These are phyloP conservation scores for Bipolaris oryzae DNA, from an alignment of 2,329 filamentous ascomycete species.

Conservation along the genomic window DNA sequence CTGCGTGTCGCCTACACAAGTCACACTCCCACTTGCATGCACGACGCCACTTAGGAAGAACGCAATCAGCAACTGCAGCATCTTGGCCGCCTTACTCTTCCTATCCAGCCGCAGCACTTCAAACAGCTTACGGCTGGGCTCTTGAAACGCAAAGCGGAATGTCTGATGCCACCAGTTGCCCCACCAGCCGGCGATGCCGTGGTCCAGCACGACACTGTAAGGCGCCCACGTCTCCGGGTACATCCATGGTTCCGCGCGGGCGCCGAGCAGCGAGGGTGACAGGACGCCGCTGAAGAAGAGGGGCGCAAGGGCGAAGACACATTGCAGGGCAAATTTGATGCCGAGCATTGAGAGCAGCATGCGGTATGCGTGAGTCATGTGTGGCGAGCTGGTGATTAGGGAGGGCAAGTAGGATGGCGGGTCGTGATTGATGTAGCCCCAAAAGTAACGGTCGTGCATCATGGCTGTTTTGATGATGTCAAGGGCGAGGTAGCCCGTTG, in stretches of 20 bases:
- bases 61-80: conserved; percentile 57
- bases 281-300: conserved; percentile 65
- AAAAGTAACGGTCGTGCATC: conserved; percentile 81
- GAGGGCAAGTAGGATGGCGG: conserved; percentile 55
- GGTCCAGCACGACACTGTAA: conserved; percentile 63
- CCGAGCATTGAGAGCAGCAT: conserved; percentile 61
- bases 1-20: conserved; percentile 60
- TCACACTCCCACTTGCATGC: conserved; percentile 73
- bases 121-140: conserved; percentile 61
- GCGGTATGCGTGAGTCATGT: conserved; percentile 62
- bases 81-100: conserved; percentile 45
- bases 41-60: conserved; percentile 72
- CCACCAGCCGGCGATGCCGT: conserved; percentile 83
- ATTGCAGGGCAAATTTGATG: conserved; percentile 65
- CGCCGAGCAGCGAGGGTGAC: conserved; percentile 64
- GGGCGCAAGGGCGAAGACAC: conserved; percentile 66
- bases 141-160: conserved; percentile 75
- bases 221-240: conserved; percentile 65
- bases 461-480: conserved; percentile 73
- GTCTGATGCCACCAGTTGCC: conserved; percentile 89
- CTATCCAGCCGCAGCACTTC: conserved; percentile 34
- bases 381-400: conserved; percentile 48
- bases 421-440: conserved; percentile 55
- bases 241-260: conserved; percentile 65
- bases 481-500: conserved; percentile 67